Percentiles rank a stretch among this genome's conserved stretches.
Evolutionary conservation across 768 basidiomycete genomes (phyloP).

Genomic region (Tulasnella sp.): DNA sequence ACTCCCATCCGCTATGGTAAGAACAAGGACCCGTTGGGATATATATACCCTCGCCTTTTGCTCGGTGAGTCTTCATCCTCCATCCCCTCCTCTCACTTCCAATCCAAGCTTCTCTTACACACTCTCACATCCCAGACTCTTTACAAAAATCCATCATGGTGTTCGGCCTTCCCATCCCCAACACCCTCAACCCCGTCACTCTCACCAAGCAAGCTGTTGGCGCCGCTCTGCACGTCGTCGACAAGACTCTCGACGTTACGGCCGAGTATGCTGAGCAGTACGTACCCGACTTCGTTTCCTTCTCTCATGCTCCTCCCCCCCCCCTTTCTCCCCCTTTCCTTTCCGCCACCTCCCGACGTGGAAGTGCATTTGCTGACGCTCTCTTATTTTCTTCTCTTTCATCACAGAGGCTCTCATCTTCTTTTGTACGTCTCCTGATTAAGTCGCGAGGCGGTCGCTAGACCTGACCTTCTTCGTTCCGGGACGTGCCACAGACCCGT

Average conservation of each 20-base stretch:
- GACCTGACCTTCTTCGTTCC: neutral
- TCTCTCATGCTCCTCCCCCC: too few relatives aligned
- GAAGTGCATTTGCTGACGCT: neutral
- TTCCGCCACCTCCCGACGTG: neutral
- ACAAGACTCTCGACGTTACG: neutral
- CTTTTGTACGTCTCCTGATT: neutral
- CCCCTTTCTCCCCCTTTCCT: neutral
- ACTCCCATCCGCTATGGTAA: neutral
- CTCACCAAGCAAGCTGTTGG: neutral
- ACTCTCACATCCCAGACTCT: too few relatives aligned
- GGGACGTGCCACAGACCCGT: neutral
- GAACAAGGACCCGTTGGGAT: neutral
- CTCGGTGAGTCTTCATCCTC: neutral
- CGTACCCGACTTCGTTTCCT: too few relatives aligned
- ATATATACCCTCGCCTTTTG: neutral
- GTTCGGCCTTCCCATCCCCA: neutral
- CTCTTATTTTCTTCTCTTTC: neutral
- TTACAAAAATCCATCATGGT: neutral
- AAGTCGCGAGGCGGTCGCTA: neutral
- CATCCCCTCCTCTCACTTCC: neutral
- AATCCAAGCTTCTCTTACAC: too few relatives aligned
- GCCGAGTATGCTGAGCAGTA: neutral
- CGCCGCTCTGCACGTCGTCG: neutral
- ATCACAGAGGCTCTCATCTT: neutral
- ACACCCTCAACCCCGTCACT: neutral